phyloP scores from a whole-genome alignment of 208 protist genomes.

The Novymonas esmeraldas region DNA sequence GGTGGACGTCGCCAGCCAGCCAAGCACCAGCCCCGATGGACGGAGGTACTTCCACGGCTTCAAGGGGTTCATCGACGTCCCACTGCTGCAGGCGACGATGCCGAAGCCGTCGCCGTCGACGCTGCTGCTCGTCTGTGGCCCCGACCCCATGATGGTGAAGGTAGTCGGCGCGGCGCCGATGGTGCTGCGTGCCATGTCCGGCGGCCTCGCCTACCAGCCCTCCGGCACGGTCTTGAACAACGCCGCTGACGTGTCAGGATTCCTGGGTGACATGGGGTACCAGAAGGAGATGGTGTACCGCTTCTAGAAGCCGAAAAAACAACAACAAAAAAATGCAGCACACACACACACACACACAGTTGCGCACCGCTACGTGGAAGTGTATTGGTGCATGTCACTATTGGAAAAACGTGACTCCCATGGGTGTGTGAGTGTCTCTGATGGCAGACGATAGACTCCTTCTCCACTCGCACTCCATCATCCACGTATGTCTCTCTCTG shows the following conservation, averaged over 20 bases:
- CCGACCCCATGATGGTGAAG: conserved; percentile 84
- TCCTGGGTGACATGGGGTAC: conserved; percentile 73
- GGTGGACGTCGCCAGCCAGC: conserved; percentile 45
- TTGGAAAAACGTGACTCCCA: too few species aligned
- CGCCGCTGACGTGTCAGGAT: conserved; percentile 73
- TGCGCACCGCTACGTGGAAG: too few species aligned
- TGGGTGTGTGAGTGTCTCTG: too few species aligned
- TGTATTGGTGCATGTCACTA: too few species aligned
- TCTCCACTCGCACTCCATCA: too few species aligned
- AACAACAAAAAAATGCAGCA: too few species aligned
- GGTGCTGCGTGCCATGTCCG: conserved; percentile 74
- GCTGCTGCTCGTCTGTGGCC: conserved; percentile 88
- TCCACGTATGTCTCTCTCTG: neutral
- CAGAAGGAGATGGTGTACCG: conserved; percentile 87
- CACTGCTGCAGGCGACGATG: conserved; percentile 80
- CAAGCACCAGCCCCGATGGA: conserved; percentile 40
- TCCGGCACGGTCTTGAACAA: conserved; percentile 79
- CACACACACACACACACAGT: too few species aligned
- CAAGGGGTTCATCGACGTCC: conserved; percentile 71
- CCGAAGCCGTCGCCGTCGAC: conserved; percentile 70
- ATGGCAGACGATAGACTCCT: too few species aligned
- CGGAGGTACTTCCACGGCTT: conserved; percentile 80
- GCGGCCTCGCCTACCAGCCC: conserved; percentile 79
- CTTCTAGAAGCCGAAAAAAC: conserved; percentile 44
- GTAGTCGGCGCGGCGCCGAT: conserved; percentile 59